Conservation (phyloP, 2,329 filamentous ascomycete species). For the Fusarium napiforme region DNA sequence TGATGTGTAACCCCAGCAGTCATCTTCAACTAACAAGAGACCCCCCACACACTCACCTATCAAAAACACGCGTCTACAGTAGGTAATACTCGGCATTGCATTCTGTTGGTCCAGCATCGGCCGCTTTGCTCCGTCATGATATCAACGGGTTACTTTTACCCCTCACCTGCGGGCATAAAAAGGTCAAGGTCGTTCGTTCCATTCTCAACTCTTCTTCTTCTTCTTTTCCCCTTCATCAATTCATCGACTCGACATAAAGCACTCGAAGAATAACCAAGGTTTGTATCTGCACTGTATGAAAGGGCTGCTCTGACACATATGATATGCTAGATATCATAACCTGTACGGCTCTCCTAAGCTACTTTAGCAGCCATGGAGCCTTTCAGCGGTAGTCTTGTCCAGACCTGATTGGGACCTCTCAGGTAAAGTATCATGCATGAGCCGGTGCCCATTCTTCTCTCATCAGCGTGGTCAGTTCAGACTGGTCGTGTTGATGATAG, state of each 20-base stretch:
- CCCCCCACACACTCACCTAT: constrained; percentile 16
- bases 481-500: not conserved
- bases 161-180: constrained; percentile 45
- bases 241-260: not conserved
- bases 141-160: constrained; percentile 34
- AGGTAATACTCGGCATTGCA: constrained; percentile 26
- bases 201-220: not conserved
- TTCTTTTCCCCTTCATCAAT: constrained; percentile 7
- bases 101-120: constrained; percentile 30
- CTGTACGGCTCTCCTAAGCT: constrained; percentile 41
- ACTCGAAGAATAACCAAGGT: constrained; percentile 28
- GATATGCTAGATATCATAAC: constrained; percentile 38
- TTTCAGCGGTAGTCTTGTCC: constrained; percentile 53
- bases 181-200: not conserved
- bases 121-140: constrained; percentile 34
- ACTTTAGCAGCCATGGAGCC: constrained; percentile 47
- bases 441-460: constrained; percentile 64
- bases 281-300: constrained; percentile 15
- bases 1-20: constrained; percentile 14
- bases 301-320: constrained; percentile 35
- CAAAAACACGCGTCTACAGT: constrained; percentile 18
- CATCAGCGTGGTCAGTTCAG: not conserved
- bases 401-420: constrained; percentile 50
- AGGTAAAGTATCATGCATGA: constrained; percentile 67
- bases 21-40: constrained; percentile 3